phyloP scores from a whole-genome alignment of 2,329 filamentous ascomycete genomes.

The Sphaerulina populicola region DNA sequence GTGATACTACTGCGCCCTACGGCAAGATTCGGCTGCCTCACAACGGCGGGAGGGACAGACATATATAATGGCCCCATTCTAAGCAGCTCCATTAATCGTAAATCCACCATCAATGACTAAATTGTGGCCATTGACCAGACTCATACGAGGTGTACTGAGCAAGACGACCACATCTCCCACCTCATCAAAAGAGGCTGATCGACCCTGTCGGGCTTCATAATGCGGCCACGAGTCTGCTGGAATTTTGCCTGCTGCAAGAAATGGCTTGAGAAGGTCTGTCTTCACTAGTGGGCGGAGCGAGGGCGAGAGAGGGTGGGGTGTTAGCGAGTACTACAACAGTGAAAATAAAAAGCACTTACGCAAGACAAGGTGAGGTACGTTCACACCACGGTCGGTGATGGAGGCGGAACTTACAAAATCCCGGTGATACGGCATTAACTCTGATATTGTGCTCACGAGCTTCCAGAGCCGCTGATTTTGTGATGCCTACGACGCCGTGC shows the following conservation, averaged over 20 bases:
- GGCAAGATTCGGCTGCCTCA: background rate
- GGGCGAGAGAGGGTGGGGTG: too few relatives aligned
- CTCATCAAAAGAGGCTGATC: conserved; percentile 20
- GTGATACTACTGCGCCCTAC: background rate
- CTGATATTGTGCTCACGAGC: conserved; percentile 30
- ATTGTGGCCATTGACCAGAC: conserved; percentile 24
- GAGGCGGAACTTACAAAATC: conserved; percentile 14
- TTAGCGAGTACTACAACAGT: too few relatives aligned
- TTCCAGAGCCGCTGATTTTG: conserved; percentile 32
- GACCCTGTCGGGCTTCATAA: conserved; percentile 22
- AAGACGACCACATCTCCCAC: conserved; percentile 26
- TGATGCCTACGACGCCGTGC: conserved; percentile 38
- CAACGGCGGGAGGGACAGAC: background rate
- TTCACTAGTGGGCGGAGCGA: conserved; percentile 2
- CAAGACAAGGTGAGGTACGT: too few relatives aligned
- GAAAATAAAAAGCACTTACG: too few relatives aligned
- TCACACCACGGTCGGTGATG: background rate
- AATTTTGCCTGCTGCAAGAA: conserved; percentile 11
- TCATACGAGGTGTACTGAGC: conserved; percentile 24
- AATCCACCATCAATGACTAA: conserved; percentile 22
- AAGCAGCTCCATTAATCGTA: conserved; percentile 21
- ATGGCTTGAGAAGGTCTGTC: conserved; percentile 21
- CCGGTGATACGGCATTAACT: conserved; percentile 33
- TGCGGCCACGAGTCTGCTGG: conserved; percentile 13
- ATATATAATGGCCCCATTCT: background rate